Percentiles rank a stretch among this genome's conserved stretches.
These are phyloP conservation scores for Fragaria nilgerrensis DNA, from an alignment of 306 rosid genomes.

Conservation along the genomic window DNA sequence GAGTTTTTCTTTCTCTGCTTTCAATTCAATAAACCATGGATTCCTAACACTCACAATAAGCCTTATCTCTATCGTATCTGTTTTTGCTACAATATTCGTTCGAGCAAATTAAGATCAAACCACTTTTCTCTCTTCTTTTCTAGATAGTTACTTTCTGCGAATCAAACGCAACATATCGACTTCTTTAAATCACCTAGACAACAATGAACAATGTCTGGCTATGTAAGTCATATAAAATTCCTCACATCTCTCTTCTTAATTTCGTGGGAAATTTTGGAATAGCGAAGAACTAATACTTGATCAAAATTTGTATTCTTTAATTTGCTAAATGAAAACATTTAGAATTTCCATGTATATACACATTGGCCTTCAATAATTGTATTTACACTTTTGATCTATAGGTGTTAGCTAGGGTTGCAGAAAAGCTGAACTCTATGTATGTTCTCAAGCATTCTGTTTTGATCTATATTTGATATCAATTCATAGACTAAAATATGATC, in stretches of 20 bases:
- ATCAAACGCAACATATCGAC: too few species aligned
- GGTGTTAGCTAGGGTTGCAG: constrained; percentile 2
- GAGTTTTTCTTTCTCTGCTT: too few species aligned
- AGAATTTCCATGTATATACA: background rate
- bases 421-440: background rate
- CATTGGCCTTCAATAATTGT: constrained; percentile 1
- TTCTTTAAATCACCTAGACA: too few species aligned
- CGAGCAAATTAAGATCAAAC: too few species aligned
- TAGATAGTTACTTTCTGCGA: too few species aligned
- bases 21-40: too few species aligned
- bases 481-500: background rate
- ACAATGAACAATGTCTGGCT: too few species aligned
- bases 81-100: too few species aligned
- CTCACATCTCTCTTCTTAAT: background rate
- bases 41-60: too few species aligned
- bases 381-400: background rate
- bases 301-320: background rate
- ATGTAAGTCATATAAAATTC: background rate
- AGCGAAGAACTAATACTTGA: background rate
- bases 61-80: too few species aligned
- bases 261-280: background rate
- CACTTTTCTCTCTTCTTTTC: too few species aligned
- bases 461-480: background rate
- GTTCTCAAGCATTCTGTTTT: background rate
- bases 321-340: background rate